Evolutionary conservation across 2,329 filamentous ascomycete genomes (phyloP).

Genomic region (Cytospora mali): DNA sequence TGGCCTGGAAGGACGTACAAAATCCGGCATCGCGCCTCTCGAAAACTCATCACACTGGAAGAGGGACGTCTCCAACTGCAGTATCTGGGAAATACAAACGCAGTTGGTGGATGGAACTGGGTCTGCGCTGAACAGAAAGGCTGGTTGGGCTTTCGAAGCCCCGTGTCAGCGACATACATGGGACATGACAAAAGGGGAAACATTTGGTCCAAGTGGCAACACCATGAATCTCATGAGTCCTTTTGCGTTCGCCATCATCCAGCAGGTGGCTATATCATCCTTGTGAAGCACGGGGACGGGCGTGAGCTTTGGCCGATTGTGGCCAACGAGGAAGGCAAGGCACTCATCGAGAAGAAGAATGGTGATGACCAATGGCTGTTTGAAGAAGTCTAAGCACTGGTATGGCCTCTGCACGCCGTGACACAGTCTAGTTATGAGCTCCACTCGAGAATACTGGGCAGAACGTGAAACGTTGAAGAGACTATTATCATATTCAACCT

Average conservation of each 20-base stretch:
- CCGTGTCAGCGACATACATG: conserved; percentile 1
- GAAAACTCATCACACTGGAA: conserved; percentile 2
- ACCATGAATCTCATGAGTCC: not conserved
- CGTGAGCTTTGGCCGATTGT: not conserved
- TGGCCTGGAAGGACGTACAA: conserved; percentile 2
- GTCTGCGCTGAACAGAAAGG: conserved; percentile 5
- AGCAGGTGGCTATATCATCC: not conserved
- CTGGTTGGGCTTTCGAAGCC: conserved; percentile 17
- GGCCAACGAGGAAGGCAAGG: not conserved
- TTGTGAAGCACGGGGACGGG: not conserved
- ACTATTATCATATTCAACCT: no score
- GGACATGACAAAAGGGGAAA: not conserved
- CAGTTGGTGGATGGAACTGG: conserved; percentile 10
- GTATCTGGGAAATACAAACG: not conserved
- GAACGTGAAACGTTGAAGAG: no score
- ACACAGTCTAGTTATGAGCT: no score
- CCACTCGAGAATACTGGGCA: no score
- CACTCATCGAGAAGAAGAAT: not conserved
- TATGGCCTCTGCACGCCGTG: no score
- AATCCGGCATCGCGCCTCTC: not conserved
- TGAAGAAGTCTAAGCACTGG: conserved; percentile 1
- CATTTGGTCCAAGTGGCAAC: accelerated
- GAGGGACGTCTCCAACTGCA: not conserved
- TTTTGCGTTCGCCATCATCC: conserved; percentile 1
- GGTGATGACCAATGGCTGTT: not conserved